phyloP scores from a whole-genome alignment of 352 stramenopile genomes.

The Phytophthora cajani region DNA sequence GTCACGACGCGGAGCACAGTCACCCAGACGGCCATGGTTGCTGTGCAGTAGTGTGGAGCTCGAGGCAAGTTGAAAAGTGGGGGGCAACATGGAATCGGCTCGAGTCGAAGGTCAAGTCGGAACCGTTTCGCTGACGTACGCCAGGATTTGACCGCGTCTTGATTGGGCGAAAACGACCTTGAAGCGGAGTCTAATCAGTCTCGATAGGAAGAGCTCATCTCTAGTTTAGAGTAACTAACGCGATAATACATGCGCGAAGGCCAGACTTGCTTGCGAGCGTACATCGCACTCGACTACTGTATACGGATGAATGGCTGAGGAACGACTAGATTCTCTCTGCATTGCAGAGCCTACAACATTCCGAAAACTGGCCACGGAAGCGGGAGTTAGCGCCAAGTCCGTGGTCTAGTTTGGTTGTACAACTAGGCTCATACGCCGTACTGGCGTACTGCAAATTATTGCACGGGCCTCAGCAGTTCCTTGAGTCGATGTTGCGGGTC shows the following conservation, averaged over 20 bases:
- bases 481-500: background rate
- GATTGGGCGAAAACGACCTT: slow-evolving; percentile 17
- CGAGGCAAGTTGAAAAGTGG: slow-evolving; percentile 25
- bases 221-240: background rate
- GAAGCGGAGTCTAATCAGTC: slow-evolving; percentile 17
- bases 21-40: slow-evolving; percentile 18
- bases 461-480: background rate
- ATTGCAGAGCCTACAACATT: background rate
- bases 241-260: too few species aligned
- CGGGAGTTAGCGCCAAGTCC: background rate
- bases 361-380: background rate
- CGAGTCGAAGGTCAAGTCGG: background rate
- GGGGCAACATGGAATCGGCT: background rate
- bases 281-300: background rate
- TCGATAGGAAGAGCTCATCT: slow-evolving; percentile 31
- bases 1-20: slow-evolving; percentile 33
- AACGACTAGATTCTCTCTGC: background rate
- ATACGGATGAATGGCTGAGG: background rate
- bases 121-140: slow-evolving; percentile 22
- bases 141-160: slow-evolving; percentile 7
- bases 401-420: too few species aligned
- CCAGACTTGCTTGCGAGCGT: too few species aligned
- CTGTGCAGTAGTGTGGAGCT: slow-evolving; percentile 1
- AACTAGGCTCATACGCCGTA: too few species aligned
- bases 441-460: background rate